Percentiles rank a stretch among this genome's conserved stretches.
Conservation (phyloP, 176 grass and related monocot genomes). For the Miscanthus lutarioriparius region DNA sequence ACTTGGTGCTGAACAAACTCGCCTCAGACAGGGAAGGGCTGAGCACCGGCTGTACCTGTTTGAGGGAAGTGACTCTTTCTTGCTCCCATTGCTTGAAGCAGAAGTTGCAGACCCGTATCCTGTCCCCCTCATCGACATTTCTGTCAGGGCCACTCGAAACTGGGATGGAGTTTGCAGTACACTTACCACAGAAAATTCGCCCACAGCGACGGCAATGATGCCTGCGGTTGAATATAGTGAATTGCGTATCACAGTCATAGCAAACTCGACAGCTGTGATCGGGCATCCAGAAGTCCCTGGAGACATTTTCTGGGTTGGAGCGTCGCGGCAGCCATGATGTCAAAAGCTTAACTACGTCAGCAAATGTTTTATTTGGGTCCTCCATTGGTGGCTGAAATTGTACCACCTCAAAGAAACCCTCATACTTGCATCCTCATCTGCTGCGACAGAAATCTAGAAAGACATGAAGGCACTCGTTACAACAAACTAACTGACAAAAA, state of each 20-base stretch:
- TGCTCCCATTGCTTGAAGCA: conserved; percentile 89
- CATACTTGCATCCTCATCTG: conserved; percentile 53
- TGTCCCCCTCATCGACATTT: conserved; percentile 57
- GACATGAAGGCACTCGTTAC: conserved; percentile 1
- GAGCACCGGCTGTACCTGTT: conserved; percentile 26
- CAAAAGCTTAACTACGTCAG: conserved; percentile 64
- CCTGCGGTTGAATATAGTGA: conserved; percentile 86
- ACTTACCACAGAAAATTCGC: conserved; percentile 90
- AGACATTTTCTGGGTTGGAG: conserved; percentile 75
- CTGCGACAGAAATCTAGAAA: conserved; percentile 29
- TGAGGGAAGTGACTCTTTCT: conserved; percentile 51
- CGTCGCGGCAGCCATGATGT: conserved; percentile 70
- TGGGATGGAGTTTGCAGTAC: conserved; percentile 75
- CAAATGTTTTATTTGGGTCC: conserved; percentile 53
- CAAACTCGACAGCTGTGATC: conserved; percentile 88
- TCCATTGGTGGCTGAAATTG: conserved; percentile 48
- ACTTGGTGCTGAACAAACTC: conserved; percentile 71
- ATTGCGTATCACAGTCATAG: conserved; percentile 78
- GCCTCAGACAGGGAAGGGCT: conserved; percentile 60
- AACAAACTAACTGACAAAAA: background rate
- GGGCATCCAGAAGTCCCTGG: conserved; percentile 94
- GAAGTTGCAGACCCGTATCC: conserved; percentile 79
- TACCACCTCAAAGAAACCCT: conserved; percentile 41
- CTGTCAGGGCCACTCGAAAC: conserved; percentile 40
- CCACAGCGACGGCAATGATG: conserved; percentile 97